Percentiles rank a stretch among this genome's conserved stretches.
Conservation (phyloP, 805 yeast genomes). For the Saccharomycopsis fodiens region DNA sequence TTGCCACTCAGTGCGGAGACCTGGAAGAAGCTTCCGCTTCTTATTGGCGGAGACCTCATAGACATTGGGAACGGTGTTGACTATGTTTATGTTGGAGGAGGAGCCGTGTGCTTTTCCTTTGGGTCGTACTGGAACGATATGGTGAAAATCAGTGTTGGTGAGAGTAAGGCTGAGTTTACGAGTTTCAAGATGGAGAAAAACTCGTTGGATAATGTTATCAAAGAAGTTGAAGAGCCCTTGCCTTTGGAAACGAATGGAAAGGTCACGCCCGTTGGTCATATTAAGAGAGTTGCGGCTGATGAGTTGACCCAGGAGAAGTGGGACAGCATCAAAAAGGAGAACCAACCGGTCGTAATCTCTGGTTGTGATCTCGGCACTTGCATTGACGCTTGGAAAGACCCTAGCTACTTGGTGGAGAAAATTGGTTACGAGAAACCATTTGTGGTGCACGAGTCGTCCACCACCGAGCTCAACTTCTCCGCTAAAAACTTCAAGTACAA, state of each 20-base stretch:
- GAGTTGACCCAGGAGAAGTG: constrained; percentile 9
- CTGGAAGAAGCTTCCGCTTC: constrained; percentile 39
- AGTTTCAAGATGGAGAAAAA: background rate
- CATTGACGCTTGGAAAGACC: constrained; percentile 24
- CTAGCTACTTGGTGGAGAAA: constrained; percentile 24
- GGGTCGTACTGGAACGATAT: constrained; percentile 47
- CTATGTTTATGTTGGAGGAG: constrained; percentile 46
- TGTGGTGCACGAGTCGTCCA: constrained; percentile 24
- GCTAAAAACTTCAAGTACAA: constrained; percentile 28
- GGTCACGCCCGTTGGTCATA: background rate
- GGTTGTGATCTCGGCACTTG: constrained; percentile 25
- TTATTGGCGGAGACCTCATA: constrained; percentile 46
- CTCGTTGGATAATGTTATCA: background rate
- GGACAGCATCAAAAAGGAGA: constrained; percentile 6
- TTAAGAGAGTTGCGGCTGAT: constrained; percentile 1
- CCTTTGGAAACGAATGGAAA: background rate
- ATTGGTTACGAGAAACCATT: constrained; percentile 25
- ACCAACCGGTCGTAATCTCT: constrained; percentile 25
- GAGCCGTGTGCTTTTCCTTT: constrained; percentile 78
- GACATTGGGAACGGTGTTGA: constrained; percentile 12
- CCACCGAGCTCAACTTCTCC: constrained; percentile 25
- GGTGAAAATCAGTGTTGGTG: constrained; percentile 2
- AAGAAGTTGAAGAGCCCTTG: background rate
- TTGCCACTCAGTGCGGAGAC: constrained; percentile 28
- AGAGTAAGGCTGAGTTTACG: background rate